Base-by-base conservation (phyloP, 306 rosid genomes). In the Cucurbita ficifolia region DNA sequence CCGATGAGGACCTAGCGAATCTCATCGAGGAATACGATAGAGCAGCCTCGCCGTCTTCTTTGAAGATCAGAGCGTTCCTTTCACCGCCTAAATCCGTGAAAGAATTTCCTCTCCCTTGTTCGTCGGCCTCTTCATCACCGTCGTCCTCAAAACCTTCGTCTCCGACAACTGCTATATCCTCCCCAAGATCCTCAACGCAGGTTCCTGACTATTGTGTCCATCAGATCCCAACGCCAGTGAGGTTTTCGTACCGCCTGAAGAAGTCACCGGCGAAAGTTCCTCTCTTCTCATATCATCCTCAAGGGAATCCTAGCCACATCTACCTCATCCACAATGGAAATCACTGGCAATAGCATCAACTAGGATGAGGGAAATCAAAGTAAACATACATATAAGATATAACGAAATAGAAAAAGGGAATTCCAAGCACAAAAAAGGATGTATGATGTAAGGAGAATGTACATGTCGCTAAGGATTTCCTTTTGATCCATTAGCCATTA, bases 31-130 rank as follows among this genome's bases (percentile, higher is more conserved):
- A 94, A 76, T 94, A 89, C 75, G 95, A 89, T 72, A 87, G 81
- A 43, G 79, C 77, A 3, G 76, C 89, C 1, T 46, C 86, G 35
- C 80, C 83, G 9, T 74, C 77, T 16, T 70, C 74, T 35, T 67
- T 94, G 79, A 94, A 94, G 87, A 84, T 94, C 82, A 88, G 88
- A 85, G 92, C 88, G 48, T 89, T 91, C 80, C 92, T 94, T 57
- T 86, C 88, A 35, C 88, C 79, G 60, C 85, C 87, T 58, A 93
- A 83, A 76, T 76, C 87, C 45, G 9, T 73, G 48, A 87, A 77
- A 74, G 86, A 81, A 51, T 13, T 22, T 42, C 67, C 85, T 35
- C 39, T 81, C 56, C 61, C 75, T 12, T 70, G 88, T 70, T 83
- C 83, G 1, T 76, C 84, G 16, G 75, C 86, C 60, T 76, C 83